Evolutionary conservation across 495 filamentous ascomycete genomes (phyloP).

Genomic region (Neurospora sp.): DNA sequence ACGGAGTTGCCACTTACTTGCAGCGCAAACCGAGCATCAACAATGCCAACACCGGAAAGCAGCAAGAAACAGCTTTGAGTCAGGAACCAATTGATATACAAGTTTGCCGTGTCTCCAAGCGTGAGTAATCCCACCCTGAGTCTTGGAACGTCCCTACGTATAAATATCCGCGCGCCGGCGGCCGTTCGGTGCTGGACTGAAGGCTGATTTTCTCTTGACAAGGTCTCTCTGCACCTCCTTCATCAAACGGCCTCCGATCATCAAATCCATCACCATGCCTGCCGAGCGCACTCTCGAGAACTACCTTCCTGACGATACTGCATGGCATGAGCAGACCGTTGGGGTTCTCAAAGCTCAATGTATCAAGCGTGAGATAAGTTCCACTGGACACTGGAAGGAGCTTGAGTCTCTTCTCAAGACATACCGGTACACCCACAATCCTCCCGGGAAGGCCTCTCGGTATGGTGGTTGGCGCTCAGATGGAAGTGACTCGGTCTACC

Average conservation of each 20-base stretch:
- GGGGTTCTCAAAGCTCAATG: too few species aligned
- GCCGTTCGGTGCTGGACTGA: neutral
- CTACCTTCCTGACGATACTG: neutral
- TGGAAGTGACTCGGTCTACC: neutral
- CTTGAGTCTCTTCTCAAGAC: neutral
- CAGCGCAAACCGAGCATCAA: neutral
- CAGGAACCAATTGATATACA: neutral
- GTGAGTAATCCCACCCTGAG: neutral
- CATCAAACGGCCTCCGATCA: too few species aligned
- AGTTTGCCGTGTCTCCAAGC: rapidly evolving
- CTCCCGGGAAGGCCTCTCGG: neutral
- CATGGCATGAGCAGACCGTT: too few species aligned
- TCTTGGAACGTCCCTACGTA: neutral
- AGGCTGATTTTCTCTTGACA: neutral
- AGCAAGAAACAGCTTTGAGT: neutral
- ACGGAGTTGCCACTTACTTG: neutral
- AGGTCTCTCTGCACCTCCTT: too few species aligned
- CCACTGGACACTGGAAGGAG: too few species aligned
- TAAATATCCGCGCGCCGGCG: neutral
- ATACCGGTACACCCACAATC: neutral
- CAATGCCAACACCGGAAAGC: too few species aligned
- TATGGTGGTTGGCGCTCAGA: neutral
- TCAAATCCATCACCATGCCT: too few species aligned
- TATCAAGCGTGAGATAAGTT: too few species aligned
- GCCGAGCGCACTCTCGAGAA: neutral